A percentile compares a stretch with the other conserved stretches of the same genome.
Evolutionary conservation across 2,329 filamentous ascomycete species (phyloP).

Genomic region (Leptographium galeiforme): DNA sequence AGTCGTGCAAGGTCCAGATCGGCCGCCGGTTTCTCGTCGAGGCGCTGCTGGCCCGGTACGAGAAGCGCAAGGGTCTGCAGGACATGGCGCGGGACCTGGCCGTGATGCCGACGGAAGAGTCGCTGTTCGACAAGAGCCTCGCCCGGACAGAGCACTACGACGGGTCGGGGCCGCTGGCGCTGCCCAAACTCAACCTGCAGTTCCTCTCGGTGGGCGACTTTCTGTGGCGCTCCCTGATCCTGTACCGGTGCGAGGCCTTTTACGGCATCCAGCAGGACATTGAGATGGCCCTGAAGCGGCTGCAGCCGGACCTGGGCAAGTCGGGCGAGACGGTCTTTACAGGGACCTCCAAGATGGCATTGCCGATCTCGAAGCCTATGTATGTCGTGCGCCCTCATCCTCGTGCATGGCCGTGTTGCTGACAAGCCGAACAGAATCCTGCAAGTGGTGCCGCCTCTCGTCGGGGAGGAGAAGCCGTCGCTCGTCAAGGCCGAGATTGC

Average conservation of each 20-base stretch:
- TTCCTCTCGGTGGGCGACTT: slow-evolving; percentile 94
- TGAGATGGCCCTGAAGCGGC: slow-evolving; percentile 63
- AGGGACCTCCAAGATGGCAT: slow-evolving; percentile 83
- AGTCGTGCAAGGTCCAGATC: slow-evolving; percentile 47
- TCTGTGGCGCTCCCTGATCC: slow-evolving; percentile 81
- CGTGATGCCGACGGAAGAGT: slow-evolving; percentile 70
- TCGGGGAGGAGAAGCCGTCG: slow-evolving; percentile 74
- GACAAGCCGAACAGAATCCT: slow-evolving; percentile 41
- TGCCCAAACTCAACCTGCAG: slow-evolving; percentile 90
- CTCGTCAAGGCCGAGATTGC: slow-evolving; percentile 75
- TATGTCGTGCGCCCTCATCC: slow-evolving; percentile 14
- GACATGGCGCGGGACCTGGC: slow-evolving; percentile 58
- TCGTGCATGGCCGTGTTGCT: background rate
- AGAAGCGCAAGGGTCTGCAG: slow-evolving; percentile 70
- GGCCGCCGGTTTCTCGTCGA: slow-evolving; percentile 57
- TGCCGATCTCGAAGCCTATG: slow-evolving; percentile 73
- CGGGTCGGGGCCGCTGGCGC: slow-evolving; percentile 71
- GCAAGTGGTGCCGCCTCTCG: slow-evolving; percentile 68
- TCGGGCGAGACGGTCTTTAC: slow-evolving; percentile 60
- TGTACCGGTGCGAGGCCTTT: slow-evolving; percentile 84
- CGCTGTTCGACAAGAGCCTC: slow-evolving; percentile 67
- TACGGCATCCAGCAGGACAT: slow-evolving; percentile 89
- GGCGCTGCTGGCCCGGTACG: slow-evolving; percentile 59
- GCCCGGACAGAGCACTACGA: slow-evolving; percentile 77
- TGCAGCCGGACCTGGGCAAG: slow-evolving; percentile 55